phyloP scores from a whole-genome alignment of 768 basidiomycete genomes.

The Royoungia palumana region DNA sequence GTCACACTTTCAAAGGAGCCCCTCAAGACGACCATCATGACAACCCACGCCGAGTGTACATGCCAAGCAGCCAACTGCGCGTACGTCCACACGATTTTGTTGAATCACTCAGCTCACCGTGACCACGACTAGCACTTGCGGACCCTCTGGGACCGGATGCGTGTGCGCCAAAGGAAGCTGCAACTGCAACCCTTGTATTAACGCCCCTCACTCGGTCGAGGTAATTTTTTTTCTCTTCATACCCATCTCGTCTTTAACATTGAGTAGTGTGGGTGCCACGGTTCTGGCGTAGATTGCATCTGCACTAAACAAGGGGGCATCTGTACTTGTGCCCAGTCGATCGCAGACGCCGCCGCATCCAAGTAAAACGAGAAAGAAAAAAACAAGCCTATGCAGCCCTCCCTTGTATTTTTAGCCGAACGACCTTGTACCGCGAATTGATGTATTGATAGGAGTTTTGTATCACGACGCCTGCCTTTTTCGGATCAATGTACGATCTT shows the following conservation, averaged over 20 bases:
- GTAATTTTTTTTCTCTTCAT: neutral
- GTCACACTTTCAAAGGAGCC: too few relatives aligned
- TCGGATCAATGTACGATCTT: neutral
- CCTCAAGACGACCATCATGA: constrained; percentile 22
- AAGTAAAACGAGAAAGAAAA: too few relatives aligned
- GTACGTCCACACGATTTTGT: constrained; percentile 12
- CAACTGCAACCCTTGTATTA: constrained; percentile 29
- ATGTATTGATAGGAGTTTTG: too few relatives aligned
- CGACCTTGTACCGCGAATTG: too few relatives aligned
- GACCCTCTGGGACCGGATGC: constrained; percentile 31
- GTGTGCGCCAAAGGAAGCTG: constrained; percentile 30
- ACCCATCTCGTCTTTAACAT: too few relatives aligned
- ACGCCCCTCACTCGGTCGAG: constrained; percentile 26
- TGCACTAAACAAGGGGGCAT: constrained; percentile 14
- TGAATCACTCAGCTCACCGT: neutral
- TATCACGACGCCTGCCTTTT: neutral
- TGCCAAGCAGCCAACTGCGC: constrained; percentile 26
- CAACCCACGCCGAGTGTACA: constrained; percentile 18
- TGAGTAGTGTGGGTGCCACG: constrained; percentile 23
- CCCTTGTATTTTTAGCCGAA: too few relatives aligned
- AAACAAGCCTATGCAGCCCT: too few relatives aligned
- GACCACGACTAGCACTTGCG: constrained; percentile 30
- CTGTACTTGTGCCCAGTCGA: constrained; percentile 8
- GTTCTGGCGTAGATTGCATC: constrained; percentile 13
- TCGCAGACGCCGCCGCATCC: too few relatives aligned